These are phyloP conservation scores for Mortierella sp. DNA, from an alignment of 371 early-diverging fungal species.

Conservation along the genomic window DNA sequence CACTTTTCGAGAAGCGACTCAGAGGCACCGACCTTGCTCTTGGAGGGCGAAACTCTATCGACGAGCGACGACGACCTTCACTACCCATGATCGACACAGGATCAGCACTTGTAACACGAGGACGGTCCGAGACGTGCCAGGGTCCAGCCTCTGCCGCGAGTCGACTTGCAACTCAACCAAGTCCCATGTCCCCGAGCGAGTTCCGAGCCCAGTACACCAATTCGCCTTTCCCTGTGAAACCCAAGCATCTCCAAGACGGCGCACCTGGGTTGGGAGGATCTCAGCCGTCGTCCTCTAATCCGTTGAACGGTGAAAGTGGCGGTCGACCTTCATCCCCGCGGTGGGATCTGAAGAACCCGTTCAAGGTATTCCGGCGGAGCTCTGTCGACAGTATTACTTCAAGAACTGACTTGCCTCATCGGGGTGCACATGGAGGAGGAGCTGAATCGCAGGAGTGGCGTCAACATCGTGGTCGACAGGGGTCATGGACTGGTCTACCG, in stretches of 20 bases:
- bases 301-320: not conserved
- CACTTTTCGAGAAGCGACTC: not conserved
- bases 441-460: not conserved
- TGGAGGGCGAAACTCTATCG: not conserved
- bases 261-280: not conserved
- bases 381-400: slow-evolving; percentile 4
- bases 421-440: slow-evolving; percentile 10
- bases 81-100: slow-evolving; percentile 9
- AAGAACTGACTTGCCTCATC: not conserved
- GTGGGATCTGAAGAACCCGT: slow-evolving; percentile 20
- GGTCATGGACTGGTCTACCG: slow-evolving; percentile 39
- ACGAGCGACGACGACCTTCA: not conserved
- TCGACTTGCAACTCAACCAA: not conserved
- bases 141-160: not conserved
- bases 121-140: slow-evolving; percentile 5
- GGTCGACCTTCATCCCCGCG: slow-evolving; percentile 1
- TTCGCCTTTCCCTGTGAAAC: slow-evolving; percentile 20
- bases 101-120: slow-evolving; percentile 3
- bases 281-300: not conserved
- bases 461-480: slow-evolving; percentile 29
- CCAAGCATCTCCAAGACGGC: slow-evolving; percentile 21
- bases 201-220: slow-evolving; percentile 42
- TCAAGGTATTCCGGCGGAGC: slow-evolving; percentile 10
- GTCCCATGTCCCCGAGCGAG: slow-evolving; percentile 44
- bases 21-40: not conserved